Evolutionary conservation across 202 grass and related monocot species (phyloP), one percentile per base, ranked within the genome.

Genomic region (Zoysia matrella): DNA sequence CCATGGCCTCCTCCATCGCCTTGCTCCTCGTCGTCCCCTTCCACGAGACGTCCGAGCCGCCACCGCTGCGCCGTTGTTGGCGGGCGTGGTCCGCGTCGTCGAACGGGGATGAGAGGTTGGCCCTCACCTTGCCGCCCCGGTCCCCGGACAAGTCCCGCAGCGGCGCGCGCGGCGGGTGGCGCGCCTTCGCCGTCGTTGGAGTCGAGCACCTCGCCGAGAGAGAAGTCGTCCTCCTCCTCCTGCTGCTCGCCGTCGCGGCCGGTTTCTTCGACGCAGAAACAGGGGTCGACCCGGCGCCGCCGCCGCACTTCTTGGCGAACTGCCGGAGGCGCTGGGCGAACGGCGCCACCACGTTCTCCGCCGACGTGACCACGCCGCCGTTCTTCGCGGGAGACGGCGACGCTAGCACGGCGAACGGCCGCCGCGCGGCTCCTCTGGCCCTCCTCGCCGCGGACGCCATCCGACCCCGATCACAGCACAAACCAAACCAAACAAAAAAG

Each of bases 1-100:
- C 82, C 87, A 85, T 82, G 83, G 75, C 77, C 81, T 91, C 84
- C 80, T 88, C 82, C 14, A 90, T 55, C 41, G 75, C 60, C 69
- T 7, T 65, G 66, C 67, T n/a, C 77, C 16, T 73, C 51, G 0
- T 49, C 77, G 15, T 55, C 58, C 60, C 40, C 82, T 11, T 67
- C 78, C 51, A 14, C 66, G 76, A 22, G 22, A 22, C 22, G 22
- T 22, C 22, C 22, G 22, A 0, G 22, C 22, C 22, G 22, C 22
- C 22, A 22, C 22, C 8, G 43, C 73, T 66, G 9, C 44, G 50
- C n/a, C 52, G 84, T 18, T 63, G 64, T 13, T 47, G 48, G 1
- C 15, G 40, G 41, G 11, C 15, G 2, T 46, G 14, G 36, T 5
- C n/a, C 6, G 45, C 48, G 3, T 6, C 79, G 67, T 30, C 49